phyloP scores from a whole-genome alignment of 2,329 filamentous ascomycete genomes.

The Diaporthe sp. region DNA sequence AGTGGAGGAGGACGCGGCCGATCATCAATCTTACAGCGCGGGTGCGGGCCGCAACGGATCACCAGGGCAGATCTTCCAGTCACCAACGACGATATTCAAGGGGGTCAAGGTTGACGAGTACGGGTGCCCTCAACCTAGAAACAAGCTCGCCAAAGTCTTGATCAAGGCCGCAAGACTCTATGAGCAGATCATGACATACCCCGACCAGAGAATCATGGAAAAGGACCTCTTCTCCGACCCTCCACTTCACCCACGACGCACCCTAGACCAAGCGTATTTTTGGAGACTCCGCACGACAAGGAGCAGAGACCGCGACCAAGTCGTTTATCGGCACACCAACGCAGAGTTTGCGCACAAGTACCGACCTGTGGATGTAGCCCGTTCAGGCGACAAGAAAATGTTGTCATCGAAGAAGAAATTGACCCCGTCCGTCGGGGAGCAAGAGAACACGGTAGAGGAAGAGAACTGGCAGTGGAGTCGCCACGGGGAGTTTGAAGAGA shows the following conservation, averaged over 20 bases:
- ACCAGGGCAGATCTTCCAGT: background rate
- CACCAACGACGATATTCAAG: slow-evolving; percentile 29
- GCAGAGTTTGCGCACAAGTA: slow-evolving; percentile 27
- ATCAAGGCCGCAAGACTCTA: slow-evolving; percentile 46
- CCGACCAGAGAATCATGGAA: slow-evolving; percentile 47
- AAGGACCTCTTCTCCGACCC: slow-evolving; percentile 46
- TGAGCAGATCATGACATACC: slow-evolving; percentile 48
- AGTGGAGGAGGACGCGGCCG: background rate
- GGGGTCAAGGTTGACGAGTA: slow-evolving; percentile 2
- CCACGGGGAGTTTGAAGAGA: slow-evolving; percentile 34
- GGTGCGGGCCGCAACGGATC: too few species aligned
- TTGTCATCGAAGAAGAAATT: slow-evolving; percentile 29
- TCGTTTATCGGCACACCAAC: slow-evolving; percentile 51
- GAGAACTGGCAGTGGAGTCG: slow-evolving; percentile 33
- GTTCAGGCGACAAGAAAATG: background rate
- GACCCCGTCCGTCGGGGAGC: slow-evolving; percentile 10
- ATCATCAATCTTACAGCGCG: background rate
- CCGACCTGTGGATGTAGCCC: background rate
- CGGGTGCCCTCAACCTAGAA: slow-evolving; percentile 19
- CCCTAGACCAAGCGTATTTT: slow-evolving; percentile 57
- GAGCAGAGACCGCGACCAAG: slow-evolving; percentile 53
- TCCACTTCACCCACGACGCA: slow-evolving; percentile 54
- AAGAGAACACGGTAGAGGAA: background rate
- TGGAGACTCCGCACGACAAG: slow-evolving; percentile 51
- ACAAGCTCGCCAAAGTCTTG: slow-evolving; percentile 43